These are phyloP conservation scores for Magnusiomyces sp. DNA, from an alignment of 1,139 yeast genomes.

Conservation along the genomic window DNA sequence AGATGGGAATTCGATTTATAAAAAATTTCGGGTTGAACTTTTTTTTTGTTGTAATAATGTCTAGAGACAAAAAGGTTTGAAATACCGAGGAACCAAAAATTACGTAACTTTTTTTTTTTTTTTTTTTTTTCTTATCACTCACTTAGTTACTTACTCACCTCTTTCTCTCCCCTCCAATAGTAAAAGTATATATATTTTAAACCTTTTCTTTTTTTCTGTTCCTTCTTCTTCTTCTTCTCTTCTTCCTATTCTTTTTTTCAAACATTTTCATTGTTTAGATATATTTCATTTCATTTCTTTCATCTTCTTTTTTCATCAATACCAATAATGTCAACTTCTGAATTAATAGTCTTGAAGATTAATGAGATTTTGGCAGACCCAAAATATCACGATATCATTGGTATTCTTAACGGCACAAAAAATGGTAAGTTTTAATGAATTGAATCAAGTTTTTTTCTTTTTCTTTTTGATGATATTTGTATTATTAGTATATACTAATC, in stretches of 20 bases:
- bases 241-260: neutral
- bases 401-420: constrained; percentile 31
- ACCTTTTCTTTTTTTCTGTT: neutral
- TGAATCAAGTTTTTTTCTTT: neutral
- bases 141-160: no score
- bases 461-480: neutral
- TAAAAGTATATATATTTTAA: neutral
- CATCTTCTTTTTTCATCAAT: neutral
- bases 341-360: neutral
- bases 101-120: no score
- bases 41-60: no score
- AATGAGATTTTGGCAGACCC: constrained; percentile 27
- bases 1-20: no score
- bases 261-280: neutral
- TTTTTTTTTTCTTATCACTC: no score
- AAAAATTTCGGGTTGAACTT: no score
- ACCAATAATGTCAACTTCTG: neutral
- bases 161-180: no score
- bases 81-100: no score
- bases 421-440: constrained; percentile 26
- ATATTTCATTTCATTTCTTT: neutral
- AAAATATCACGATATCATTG: constrained; percentile 29
- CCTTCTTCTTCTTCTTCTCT: neutral
- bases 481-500: no score
- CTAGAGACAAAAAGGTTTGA: no score